Evolutionary conservation across 352 stramenopile genomes (phyloP).

Genomic region (Phytopythium litorale): DNA sequence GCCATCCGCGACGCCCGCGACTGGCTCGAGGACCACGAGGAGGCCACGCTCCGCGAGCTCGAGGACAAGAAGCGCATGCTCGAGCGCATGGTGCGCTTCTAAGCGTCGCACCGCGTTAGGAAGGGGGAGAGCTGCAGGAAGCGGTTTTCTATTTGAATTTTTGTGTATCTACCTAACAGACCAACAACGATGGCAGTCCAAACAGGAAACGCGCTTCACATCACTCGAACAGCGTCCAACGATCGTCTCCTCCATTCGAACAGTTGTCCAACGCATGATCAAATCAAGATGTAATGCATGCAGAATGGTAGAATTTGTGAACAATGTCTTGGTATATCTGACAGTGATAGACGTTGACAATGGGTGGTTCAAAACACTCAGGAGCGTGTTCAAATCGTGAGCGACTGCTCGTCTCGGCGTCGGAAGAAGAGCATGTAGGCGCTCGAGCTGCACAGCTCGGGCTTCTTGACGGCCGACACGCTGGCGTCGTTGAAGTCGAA

Average conservation of each 20-base stretch:
- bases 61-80: slow-evolving; percentile 92
- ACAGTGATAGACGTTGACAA: no score
- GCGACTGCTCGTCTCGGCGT: slow-evolving; percentile 47
- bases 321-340: no score
- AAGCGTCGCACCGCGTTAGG: slow-evolving; percentile 15
- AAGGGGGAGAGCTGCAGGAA: neutral
- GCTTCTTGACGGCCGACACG: slow-evolving; percentile 65
- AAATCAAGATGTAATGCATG: no score
- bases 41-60: slow-evolving; percentile 90
- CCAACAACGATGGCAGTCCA: slow-evolving; percentile 14
- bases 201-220: slow-evolving; percentile 7
- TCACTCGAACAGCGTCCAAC: neutral
- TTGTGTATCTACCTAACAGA: slow-evolving; percentile 9
- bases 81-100: slow-evolving; percentile 66
- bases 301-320: no score
- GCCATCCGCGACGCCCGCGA: slow-evolving; percentile 75
- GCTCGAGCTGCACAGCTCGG: slow-evolving; percentile 51
- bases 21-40: slow-evolving; percentile 87
- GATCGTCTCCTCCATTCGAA: no score
- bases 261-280: no score
- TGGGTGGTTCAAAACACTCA: slow-evolving; percentile 14
- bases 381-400: slow-evolving; percentile 28
- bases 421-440: slow-evolving; percentile 84
- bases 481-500: slow-evolving; percentile 78
- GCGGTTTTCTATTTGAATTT: slow-evolving; percentile 9